Evolutionary conservation across 768 basidiomycete genomes (phyloP).

Genomic region (Boletus sensibilis): DNA sequence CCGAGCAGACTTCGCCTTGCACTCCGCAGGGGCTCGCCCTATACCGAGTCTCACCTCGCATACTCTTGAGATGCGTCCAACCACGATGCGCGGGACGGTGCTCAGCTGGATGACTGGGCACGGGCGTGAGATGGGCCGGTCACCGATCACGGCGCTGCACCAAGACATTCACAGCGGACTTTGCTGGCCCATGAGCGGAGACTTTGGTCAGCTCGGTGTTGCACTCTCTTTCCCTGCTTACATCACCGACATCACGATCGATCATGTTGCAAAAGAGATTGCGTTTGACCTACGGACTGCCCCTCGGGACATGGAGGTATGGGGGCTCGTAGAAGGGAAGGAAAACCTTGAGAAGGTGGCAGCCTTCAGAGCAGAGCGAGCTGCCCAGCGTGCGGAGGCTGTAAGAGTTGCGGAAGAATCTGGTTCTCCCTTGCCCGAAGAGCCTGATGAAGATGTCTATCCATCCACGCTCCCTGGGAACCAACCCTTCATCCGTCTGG

Average conservation of each 20-base stretch:
- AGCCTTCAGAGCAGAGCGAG: constrained; percentile 52
- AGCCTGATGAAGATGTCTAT: constrained; percentile 38
- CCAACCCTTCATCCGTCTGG: constrained; percentile 60
- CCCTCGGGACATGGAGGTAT: constrained; percentile 85
- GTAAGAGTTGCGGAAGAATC: constrained; percentile 34
- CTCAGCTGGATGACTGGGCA: constrained; percentile 59
- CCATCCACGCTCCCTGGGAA: constrained; percentile 48
- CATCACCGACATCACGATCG: constrained; percentile 71
- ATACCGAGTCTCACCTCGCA: constrained; percentile 81
- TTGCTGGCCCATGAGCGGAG: constrained; percentile 91
- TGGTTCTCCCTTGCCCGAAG: constrained; percentile 16
- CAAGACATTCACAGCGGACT: constrained; percentile 79
- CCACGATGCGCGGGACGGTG: constrained; percentile 46
- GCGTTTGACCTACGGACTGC: constrained; percentile 80
- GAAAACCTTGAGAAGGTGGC: constrained; percentile 65
- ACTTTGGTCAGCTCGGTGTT: constrained; percentile 80
- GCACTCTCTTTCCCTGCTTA: constrained; percentile 60
- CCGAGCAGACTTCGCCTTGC: constrained; percentile 81
- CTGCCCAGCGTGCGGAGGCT: constrained; percentile 34
- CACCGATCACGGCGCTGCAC: constrained; percentile 86
- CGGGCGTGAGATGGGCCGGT: constrained; percentile 65
- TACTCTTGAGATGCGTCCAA: constrained; percentile 68
- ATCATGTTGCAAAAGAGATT: constrained; percentile 83
- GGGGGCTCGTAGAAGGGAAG: constrained; percentile 81
- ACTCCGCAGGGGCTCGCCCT: constrained; percentile 76